phyloP scores from a whole-genome alignment of 78 protist genomes.

The Dictyostelium firmibasis region DNA sequence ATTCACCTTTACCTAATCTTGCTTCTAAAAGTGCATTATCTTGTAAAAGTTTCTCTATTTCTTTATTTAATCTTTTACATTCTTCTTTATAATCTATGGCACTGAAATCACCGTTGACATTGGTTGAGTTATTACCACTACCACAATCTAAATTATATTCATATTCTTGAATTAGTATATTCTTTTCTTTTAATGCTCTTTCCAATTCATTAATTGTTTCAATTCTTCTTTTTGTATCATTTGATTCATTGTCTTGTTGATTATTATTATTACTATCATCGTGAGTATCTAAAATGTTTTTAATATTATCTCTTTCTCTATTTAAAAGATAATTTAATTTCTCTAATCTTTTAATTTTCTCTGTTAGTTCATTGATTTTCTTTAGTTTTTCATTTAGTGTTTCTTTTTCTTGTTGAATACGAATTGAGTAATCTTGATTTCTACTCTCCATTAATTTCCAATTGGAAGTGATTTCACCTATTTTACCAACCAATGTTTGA shows the following conservation, averaged over 20 bases:
- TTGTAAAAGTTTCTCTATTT: constrained; percentile 55
- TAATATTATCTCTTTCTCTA: constrained; percentile 44
- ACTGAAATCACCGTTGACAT: neutral
- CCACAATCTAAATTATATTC: neutral
- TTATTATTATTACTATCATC: constrained; percentile 11
- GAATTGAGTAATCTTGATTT: neutral
- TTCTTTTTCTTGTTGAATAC: neutral
- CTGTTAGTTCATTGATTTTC: constrained; percentile 2
- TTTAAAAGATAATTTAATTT: constrained; percentile 13
- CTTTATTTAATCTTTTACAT: constrained; percentile 12
- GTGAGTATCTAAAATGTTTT: constrained; percentile 38
- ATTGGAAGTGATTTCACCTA: constrained; percentile 39
- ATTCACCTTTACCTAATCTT: constrained; percentile 80
- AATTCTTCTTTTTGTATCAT: neutral
- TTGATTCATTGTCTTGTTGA: neutral
- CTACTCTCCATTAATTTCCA: constrained; percentile 32
- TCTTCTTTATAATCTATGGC: constrained; percentile 16
- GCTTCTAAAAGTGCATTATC: constrained; percentile 78
- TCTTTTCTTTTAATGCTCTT: constrained; percentile 42
- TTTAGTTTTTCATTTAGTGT: neutral
- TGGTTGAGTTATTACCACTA: neutral
- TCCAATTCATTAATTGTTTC: constrained; percentile 40
- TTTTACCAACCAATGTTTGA: constrained; percentile 24
- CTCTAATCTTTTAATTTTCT: constrained; percentile 8
- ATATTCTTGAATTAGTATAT: neutral